These are phyloP conservation scores for Puccinia horiana DNA, from an alignment of 1,284 basidiomycete species.

Conservation along the genomic window DNA sequence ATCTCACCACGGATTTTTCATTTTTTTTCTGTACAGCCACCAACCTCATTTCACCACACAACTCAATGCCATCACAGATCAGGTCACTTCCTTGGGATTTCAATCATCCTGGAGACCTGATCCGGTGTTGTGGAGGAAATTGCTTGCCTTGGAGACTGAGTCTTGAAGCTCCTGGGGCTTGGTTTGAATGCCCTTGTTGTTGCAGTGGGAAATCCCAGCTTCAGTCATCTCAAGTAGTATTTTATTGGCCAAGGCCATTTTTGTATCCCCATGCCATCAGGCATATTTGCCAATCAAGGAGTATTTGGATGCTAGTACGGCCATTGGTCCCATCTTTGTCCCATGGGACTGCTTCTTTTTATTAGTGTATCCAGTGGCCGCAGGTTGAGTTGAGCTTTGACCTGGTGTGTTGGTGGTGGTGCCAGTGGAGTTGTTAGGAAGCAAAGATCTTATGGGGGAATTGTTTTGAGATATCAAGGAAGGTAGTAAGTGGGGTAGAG, in stretches of 20 bases:
- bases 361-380: not conserved
- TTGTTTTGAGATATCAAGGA: no score
- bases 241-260: not conserved
- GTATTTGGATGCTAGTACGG: not conserved
- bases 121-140: not conserved
- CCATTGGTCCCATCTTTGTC: not conserved
- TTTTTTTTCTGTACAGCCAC: no score
- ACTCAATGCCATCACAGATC: no score
- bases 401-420: not conserved
- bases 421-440: not conserved
- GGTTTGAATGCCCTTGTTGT: conserved; percentile 8
- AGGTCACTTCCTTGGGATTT: no score
- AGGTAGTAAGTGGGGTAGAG: no score
- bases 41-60: no score
- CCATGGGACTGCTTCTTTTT: not conserved
- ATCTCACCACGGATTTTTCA: no score
- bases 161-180: conserved; percentile 6
- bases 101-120: not conserved
- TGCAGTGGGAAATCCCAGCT: not conserved
- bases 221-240: not conserved
- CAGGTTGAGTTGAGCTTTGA: not conserved
- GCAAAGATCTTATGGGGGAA: no score
- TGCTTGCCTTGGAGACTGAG: not conserved
- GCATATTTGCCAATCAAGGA: conserved; percentile 5
- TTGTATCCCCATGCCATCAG: not conserved